Percentiles rank a stretch among this genome's conserved stretches.
Evolutionary conservation across 2,329 filamentous ascomycete genomes (phyloP).

Genomic region (Lasiodiplodia theobromae): DNA sequence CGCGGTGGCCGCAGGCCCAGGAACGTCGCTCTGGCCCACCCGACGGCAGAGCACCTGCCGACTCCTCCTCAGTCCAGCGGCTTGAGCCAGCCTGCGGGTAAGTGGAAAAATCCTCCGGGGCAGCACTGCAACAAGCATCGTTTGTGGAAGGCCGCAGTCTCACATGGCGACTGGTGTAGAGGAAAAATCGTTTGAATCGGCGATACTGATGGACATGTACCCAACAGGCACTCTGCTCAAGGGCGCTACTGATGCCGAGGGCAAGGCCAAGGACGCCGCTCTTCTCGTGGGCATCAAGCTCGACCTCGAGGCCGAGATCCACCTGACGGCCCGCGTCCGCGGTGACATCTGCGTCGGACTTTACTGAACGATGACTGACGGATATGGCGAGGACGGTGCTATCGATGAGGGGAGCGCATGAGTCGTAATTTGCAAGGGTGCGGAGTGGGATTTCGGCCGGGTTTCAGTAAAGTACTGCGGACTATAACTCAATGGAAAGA

Average conservation of each 20-base stretch:
- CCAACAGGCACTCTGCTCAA: slow-evolving; percentile 61
- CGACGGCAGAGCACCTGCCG: slow-evolving; percentile 15
- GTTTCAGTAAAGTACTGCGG: slow-evolving; percentile 5
- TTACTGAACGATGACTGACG: slow-evolving; percentile 51
- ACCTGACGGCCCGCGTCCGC: slow-evolving; percentile 65
- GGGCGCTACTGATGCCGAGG: slow-evolving; percentile 64
- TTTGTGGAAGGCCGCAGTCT: not conserved
- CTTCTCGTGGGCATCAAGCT: slow-evolving; percentile 69
- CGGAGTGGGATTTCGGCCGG: slow-evolving; percentile 11
- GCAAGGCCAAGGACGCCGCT: slow-evolving; percentile 64
- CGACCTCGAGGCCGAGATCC: slow-evolving; percentile 68
- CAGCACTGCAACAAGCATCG: not conserved
- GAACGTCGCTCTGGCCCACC: slow-evolving; percentile 21
- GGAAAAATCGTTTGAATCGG: slow-evolving; percentile 10
- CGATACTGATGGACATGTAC: slow-evolving; percentile 24
- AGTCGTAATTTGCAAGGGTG: slow-evolving; percentile 11
- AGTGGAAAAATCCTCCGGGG: not conserved
- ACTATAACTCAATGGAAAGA: slow-evolving; percentile 22
- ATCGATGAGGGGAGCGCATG: not conserved
- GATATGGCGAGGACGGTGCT: not conserved
- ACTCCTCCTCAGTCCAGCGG: slow-evolving; percentile 19
- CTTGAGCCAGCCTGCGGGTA: slow-evolving; percentile 28
- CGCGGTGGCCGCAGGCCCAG: slow-evolving; percentile 28
- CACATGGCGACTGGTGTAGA: slow-evolving; percentile 7
- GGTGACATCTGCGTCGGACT: slow-evolving; percentile 68